Evolutionary conservation across 2,329 filamentous ascomycete genomes (phyloP).

Genomic region (Calycina herbarum): DNA sequence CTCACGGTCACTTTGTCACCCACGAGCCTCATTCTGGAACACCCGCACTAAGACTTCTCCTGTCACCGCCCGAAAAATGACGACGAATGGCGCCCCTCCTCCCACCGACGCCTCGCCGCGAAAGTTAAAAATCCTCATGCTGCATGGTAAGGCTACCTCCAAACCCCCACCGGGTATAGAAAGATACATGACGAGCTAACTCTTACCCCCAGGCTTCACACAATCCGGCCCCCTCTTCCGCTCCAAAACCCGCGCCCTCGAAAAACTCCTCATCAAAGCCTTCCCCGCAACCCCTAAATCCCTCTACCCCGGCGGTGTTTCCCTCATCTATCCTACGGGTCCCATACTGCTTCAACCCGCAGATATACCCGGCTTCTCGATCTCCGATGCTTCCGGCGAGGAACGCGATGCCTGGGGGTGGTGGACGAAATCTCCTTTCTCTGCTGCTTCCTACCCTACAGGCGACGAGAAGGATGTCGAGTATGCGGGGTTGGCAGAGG

Average conservation of each 20-base stretch:
- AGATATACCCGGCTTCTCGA: slow-evolving; percentile 68
- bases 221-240: slow-evolving; percentile 85
- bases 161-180: slow-evolving; percentile 1
- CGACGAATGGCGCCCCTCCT: slow-evolving; percentile 15
- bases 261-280: slow-evolving; percentile 75
- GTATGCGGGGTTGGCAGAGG: slow-evolving; percentile 71
- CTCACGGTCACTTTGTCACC: neutral
- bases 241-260: slow-evolving; percentile 82
- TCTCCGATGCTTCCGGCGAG: slow-evolving; percentile 44
- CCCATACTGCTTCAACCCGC: slow-evolving; percentile 61
- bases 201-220: slow-evolving; percentile 66
- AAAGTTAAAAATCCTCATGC: slow-evolving; percentile 69
- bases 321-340: slow-evolving; percentile 67
- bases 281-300: slow-evolving; percentile 59
- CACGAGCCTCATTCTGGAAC: slow-evolving; percentile 12
- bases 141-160: slow-evolving; percentile 58
- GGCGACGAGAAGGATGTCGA: slow-evolving; percentile 59
- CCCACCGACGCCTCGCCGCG: slow-evolving; percentile 12
- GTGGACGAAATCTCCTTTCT: slow-evolving; percentile 57
- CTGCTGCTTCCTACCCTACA: slow-evolving; percentile 3
- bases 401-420: slow-evolving; percentile 74
- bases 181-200: neutral
- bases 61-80: slow-evolving; percentile 2
- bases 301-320: slow-evolving; percentile 50
- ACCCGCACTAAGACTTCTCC: neutral